phyloP scores from a whole-genome alignment of 441 rosid genomes.

The Dalechampia spathulata region DNA sequence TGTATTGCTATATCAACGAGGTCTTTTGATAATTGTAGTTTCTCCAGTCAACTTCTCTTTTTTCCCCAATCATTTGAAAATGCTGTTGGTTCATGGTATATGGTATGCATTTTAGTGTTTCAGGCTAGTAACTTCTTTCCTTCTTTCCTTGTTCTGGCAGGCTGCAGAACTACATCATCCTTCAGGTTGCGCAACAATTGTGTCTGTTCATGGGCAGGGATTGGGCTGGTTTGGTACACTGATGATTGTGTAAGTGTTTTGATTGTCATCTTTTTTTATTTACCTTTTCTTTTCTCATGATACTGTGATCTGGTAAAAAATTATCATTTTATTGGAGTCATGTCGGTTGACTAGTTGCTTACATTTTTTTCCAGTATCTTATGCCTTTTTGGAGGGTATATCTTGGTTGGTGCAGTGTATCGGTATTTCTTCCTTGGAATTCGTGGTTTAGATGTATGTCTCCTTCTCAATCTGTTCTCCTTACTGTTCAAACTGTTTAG shows the following conservation, averaged over 20 bases:
- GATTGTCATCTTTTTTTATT: neutral
- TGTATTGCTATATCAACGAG: neutral
- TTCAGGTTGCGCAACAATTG: conserved; percentile 70
- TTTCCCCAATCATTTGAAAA: neutral
- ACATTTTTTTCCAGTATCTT: conserved; percentile 40
- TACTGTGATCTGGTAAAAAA: neutral
- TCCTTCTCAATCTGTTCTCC: conserved; percentile 4
- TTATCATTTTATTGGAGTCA: conserved; percentile 1
- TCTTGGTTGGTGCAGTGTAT: conserved; percentile 62
- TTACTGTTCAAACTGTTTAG: neutral
- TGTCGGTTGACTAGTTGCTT: conserved; percentile 10
- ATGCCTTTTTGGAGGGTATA: conserved; percentile 72
- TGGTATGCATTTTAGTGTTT: conserved; percentile 8
- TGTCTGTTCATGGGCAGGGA: conserved; percentile 49
- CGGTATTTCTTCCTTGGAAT: conserved; percentile 61
- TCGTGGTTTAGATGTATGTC: conserved; percentile 62
- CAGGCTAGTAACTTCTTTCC: conserved; percentile 1
- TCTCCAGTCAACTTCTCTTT: neutral
- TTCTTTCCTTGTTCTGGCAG: conserved; percentile 28
- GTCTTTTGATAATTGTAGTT: neutral
- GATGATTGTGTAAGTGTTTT: conserved; percentile 47
- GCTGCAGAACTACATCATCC: conserved; percentile 75
- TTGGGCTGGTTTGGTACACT: conserved; percentile 82
- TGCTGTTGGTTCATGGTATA: conserved; percentile 4
- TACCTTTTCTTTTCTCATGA: neutral